Base-by-base conservation (phyloP, 1,139 yeast species). In the Suhomyces anneliseae region DNA sequence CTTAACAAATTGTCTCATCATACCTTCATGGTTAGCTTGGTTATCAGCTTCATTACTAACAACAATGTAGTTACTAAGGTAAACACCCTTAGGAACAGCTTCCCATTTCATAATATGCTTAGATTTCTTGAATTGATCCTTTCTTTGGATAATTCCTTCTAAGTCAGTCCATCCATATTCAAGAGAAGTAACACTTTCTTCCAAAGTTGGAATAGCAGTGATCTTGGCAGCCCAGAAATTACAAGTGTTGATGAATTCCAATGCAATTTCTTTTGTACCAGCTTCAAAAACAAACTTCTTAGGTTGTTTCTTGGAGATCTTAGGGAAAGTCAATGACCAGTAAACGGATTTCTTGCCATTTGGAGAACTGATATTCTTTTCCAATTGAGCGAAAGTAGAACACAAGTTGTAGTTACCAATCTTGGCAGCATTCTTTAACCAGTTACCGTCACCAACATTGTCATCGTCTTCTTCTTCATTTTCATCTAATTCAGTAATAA, bases 171-270 rank as follows among this genome's bases (percentile, higher is more conserved):
- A 90, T 5, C 97, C 97, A 61, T 83, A 89, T 58, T 90, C 96
- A 40, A 83, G 78, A 39, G 87, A 86, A 2, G 90, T 79, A 10
- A 88, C 81, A 49, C 88, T 70, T 55, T 75, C 79, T 55, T 76
- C 81, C 54, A 69, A 64, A 1, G 80, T 65, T n/a, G 96, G 96
- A 31, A 87, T 84, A 12, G 90, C 86, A 11, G 95, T 85, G 34
- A 86, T 81, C 54, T 93, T 78, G 3, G 95, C 87, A 2, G 96
- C 90, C 97, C 97, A 90, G 64, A 88, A 90, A 65, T 90, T 90
- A 66, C 95, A 85, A 2, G 93, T 79, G 55, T 85, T 81, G 33
- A 87, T 81, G 62, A 82, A 89, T 59, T 83, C 89, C 42, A 75
- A 70, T 0, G 96, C 95, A 52, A 82, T 79, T 54, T 83, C 87